phyloP scores from a whole-genome alignment of 345 rosid genomes.

The Gossypium bickii region DNA sequence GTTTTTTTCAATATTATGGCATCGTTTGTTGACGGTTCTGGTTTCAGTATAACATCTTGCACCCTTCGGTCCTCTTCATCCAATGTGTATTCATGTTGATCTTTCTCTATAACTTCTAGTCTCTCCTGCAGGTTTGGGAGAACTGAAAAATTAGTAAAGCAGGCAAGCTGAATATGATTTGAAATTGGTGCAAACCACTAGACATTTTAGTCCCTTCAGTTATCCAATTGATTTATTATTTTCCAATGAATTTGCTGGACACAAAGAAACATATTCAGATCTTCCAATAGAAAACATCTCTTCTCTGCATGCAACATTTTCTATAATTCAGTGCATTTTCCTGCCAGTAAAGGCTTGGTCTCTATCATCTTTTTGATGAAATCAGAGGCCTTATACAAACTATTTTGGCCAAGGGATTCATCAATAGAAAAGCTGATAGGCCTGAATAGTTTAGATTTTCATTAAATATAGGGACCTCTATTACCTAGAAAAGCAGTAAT shows the following conservation, averaged over 20 bases:
- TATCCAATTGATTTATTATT: neutral
- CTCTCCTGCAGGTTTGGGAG: constrained; percentile 55
- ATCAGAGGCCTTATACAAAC: neutral
- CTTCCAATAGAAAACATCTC: neutral
- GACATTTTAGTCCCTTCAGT: neutral
- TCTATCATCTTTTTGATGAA: constrained; percentile 1
- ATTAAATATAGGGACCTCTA: neutral
- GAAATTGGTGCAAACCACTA: neutral
- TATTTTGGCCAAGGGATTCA: neutral
- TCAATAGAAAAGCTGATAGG: neutral
- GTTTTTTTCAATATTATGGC: constrained; percentile 70
- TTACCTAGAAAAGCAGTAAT: neutral
- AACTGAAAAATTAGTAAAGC: constrained; percentile 4
- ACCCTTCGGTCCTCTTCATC: constrained; percentile 90
- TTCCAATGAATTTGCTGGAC: neutral
- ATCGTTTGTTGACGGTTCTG: constrained; percentile 62
- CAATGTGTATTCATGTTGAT: constrained; percentile 82
- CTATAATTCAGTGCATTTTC: neutral
- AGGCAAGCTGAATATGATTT: neutral
- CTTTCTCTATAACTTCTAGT: constrained; percentile 76
- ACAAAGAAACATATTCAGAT: neutral
- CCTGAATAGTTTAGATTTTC: neutral
- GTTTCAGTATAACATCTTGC: constrained; percentile 72
- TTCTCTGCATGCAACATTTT: neutral
- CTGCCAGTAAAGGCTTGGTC: neutral